Evolutionary conservation across 2,329 filamentous ascomycete genomes (phyloP).

Genomic region (Fusarium verticillioides): DNA sequence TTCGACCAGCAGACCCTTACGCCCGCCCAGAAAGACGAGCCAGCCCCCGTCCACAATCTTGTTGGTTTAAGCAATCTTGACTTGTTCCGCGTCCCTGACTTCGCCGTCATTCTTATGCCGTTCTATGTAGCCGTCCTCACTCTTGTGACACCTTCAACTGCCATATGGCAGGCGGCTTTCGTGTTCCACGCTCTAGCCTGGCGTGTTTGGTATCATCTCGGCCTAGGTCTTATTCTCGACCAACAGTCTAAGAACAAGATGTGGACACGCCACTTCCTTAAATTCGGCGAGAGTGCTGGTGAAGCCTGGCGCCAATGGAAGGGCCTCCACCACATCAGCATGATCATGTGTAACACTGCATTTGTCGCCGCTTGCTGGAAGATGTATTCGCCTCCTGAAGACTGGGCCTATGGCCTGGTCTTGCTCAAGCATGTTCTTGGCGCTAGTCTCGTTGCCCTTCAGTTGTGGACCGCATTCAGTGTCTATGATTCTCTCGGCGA

Average conservation of each 20-base stretch:
- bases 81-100: conserved; percentile 86
- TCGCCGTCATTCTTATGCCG: conserved; percentile 80
- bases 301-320: conserved; percentile 99
- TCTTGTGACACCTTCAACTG: conserved; percentile 80
- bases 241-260: conserved; percentile 89
- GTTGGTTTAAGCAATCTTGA: conserved; percentile 87
- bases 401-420: conserved; percentile 89
- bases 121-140: conserved; percentile 80
- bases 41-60: conserved; percentile 81
- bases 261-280: conserved; percentile 98
- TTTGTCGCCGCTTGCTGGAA: conserved; percentile 96
- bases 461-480: conserved; percentile 91
- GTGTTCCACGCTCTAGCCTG: conserved; percentile 82
- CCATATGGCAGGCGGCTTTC: conserved; percentile 80
- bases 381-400: conserved; percentile 87
- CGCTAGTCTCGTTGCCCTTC: conserved; percentile 80
- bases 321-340: conserved; percentile 91
- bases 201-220: conserved; percentile 92
- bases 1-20: conserved; percentile 42
- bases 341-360: conserved; percentile 87
- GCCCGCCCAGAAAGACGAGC: conserved; percentile 53
- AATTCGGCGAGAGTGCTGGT: conserved; percentile 88
- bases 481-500: conserved; percentile 96
- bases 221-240: conserved; percentile 85
- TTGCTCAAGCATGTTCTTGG: conserved; percentile 90